Evolutionary conservation across 1,284 basidiomycete genomes (phyloP), one percentile per base, ranked within the genome.

Genomic region (Singerocomus inundabilis): DNA sequence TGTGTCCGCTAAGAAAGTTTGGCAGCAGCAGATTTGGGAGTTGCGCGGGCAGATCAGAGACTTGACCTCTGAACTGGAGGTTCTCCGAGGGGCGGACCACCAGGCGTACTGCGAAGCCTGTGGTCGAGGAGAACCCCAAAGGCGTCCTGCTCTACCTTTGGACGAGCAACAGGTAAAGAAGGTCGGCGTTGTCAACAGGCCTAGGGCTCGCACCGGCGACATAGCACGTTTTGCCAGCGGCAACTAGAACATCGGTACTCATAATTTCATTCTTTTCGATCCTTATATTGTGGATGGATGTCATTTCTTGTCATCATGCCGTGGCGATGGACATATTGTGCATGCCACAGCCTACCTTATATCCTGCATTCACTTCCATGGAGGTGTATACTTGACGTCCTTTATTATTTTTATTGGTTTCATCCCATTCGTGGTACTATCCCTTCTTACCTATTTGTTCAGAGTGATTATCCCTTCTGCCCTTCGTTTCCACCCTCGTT

Each of bases 11-110:
- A 80, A 84, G 40, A 76, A 78, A 53, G 78, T 76, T 24, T 88
- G 83, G 82, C 83, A 86, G 59, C 76, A 75, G 42, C 84, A 88
- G 57, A 76, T 88, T 42, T 84, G 78, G 81, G 88, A 88, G 60
- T 70, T 91, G 46, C 87, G 87, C 63, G 79, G 80, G 15, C 85
- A 88, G 62, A 77, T 91, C 43, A 76, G 79, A 39, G 84, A 86
- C 62, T 71, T 91, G 51, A 82, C 83, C 59, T 72, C 77, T 18
- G 83, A 89, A 64, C 65, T 90, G 28, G 81, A 82, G 32, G 76
- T 76, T 33, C 66, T 84, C 39, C 79, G 78, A 39, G 66, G 68
- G 16, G 65, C 61, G 7, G 72, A 63, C 12, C 63, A 64, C 33
- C 66, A 64, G 34, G 70, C 70, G 26, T 80, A 77, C 49, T 90